Conservation (phyloP, 2,329 filamentous ascomycete species). For the Dactylonectria macrodidyma region DNA sequence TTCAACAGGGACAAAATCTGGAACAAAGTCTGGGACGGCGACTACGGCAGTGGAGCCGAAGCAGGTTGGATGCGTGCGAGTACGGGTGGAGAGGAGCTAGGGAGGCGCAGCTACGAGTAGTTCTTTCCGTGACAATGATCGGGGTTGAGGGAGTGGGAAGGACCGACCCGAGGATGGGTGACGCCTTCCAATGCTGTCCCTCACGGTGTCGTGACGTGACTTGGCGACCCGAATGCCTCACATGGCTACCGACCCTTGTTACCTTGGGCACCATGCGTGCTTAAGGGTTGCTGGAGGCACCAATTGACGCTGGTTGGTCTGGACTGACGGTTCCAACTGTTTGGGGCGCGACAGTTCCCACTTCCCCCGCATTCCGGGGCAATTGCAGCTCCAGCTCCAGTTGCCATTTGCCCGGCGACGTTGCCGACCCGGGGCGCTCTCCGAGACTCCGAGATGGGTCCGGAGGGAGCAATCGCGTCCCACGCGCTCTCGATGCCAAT, state of each 20-base stretch:
- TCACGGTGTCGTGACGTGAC: constrained; percentile 12
- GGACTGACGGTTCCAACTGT: constrained; percentile 2
- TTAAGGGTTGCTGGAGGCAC: constrained; percentile 9
- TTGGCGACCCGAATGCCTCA: constrained; percentile 10
- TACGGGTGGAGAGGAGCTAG: background rate
- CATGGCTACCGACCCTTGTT: too few relatives aligned
- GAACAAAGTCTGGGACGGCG: background rate
- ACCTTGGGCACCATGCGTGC: too few relatives aligned
- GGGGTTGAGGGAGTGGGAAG: constrained; percentile 2
- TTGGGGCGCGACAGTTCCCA: constrained; percentile 23
- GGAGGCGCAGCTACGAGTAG: background rate
- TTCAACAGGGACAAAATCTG: background rate
- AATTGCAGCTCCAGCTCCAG: constrained; percentile 9
- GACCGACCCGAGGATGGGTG: background rate
- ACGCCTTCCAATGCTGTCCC: background rate
- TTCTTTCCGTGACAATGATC: constrained; percentile 7
- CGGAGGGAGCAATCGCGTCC: constrained; percentile 21
- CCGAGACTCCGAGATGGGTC: constrained; percentile 21
- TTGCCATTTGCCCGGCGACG: constrained; percentile 33
- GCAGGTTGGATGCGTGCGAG: background rate
- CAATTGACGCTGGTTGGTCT: constrained; percentile 24
- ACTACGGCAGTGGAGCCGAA: constrained; percentile 22
- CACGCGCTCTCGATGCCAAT: constrained; percentile 18
- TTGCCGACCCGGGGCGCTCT: constrained; percentile 31
- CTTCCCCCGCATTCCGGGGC: constrained; percentile 27